Evolutionary conservation across 2,329 filamentous ascomycete genomes (phyloP).

Genomic region (Mycogone perniciosa): DNA sequence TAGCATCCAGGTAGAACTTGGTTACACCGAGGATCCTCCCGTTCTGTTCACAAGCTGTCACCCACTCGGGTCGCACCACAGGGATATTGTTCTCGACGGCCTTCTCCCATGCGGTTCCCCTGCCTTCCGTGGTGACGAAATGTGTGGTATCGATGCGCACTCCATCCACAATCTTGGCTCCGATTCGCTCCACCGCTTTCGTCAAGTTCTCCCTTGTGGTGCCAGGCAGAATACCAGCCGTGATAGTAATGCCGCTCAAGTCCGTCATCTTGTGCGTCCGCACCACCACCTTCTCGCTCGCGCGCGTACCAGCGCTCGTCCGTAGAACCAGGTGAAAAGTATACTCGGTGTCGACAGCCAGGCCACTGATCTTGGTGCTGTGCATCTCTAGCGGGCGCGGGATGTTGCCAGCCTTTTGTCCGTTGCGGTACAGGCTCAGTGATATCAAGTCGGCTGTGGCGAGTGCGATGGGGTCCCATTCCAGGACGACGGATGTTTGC

Average conservation of each 20-base stretch:
- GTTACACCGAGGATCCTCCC: conserved; percentile 90
- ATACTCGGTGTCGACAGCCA: conserved; percentile 96
- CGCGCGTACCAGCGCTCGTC: conserved; percentile 82
- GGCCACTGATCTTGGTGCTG: conserved; percentile 92
- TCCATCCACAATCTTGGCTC: conserved; percentile 81
- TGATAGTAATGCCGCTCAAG: conserved; percentile 89
- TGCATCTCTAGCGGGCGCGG: conserved; percentile 80
- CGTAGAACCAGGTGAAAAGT: conserved; percentile 87
- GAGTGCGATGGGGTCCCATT: conserved; percentile 93
- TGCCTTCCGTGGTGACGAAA: conserved; percentile 92
- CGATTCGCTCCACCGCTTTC: conserved; percentile 76
- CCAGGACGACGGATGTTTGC: conserved; percentile 95
- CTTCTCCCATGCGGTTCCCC: conserved; percentile 89
- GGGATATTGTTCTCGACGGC: conserved; percentile 97
- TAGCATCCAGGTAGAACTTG: conserved; percentile 90
- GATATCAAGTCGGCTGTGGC: conserved; percentile 88
- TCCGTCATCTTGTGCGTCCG: conserved; percentile 99
- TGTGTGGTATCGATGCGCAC: conserved; percentile 97
- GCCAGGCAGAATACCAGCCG: conserved; percentile 75
- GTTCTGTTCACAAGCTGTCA: conserved; percentile 90
- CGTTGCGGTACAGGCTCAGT: conserved; percentile 88
- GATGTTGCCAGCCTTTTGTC: conserved; percentile 92
- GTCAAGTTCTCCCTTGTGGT: conserved; percentile 66
- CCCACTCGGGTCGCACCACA: conserved; percentile 93
- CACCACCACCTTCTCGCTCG: conserved; percentile 76